phyloP scores from a whole-genome alignment of 805 yeast species.

The Cephaloascus fragrans region DNA sequence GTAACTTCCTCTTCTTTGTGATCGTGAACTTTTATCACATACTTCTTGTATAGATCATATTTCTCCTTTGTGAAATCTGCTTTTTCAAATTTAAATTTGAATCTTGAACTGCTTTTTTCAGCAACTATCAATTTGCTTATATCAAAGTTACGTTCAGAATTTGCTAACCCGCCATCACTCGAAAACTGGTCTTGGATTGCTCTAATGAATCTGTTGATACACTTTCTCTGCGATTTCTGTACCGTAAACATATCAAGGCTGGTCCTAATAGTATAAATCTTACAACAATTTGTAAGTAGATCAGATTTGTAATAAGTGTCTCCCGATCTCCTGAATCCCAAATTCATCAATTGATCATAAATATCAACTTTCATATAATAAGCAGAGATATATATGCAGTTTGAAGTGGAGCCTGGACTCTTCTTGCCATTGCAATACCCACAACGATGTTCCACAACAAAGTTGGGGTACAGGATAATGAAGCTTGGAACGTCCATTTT shows the following conservation, averaged over 20 bases:
- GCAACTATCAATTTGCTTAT: conserved; percentile 24
- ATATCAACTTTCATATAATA: conserved; percentile 38
- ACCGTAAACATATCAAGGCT: conserved; percentile 32
- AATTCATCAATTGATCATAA: conserved; percentile 59
- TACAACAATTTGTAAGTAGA: conserved; percentile 63
- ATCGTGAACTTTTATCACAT: conserved; percentile 63
- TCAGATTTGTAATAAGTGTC: conserved; percentile 57
- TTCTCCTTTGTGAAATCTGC: conserved; percentile 47
- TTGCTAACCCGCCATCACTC: conserved; percentile 6
- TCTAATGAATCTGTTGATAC: conserved; percentile 49
- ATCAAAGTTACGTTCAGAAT: conserved; percentile 2
- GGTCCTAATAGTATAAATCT: conserved; percentile 71
- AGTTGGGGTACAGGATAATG: too few relatives aligned
- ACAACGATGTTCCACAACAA: too few relatives aligned
- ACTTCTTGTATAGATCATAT: conserved; percentile 50
- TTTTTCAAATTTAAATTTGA: conserved; percentile 41
- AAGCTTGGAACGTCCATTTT: too few relatives aligned
- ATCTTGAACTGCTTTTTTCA: conserved; percentile 23
- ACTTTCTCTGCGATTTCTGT: conserved; percentile 58
- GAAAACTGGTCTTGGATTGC: conserved; percentile 14
- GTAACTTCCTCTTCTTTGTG: conserved; percentile 42
- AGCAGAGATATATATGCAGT: too few relatives aligned
- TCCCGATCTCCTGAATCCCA: conserved; percentile 79
- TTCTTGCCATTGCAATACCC: too few relatives aligned
- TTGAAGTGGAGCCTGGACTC: too few relatives aligned